Base-by-base conservation (phyloP, 768 basidiomycete genomes). In the Rhizopogon sp. region DNA sequence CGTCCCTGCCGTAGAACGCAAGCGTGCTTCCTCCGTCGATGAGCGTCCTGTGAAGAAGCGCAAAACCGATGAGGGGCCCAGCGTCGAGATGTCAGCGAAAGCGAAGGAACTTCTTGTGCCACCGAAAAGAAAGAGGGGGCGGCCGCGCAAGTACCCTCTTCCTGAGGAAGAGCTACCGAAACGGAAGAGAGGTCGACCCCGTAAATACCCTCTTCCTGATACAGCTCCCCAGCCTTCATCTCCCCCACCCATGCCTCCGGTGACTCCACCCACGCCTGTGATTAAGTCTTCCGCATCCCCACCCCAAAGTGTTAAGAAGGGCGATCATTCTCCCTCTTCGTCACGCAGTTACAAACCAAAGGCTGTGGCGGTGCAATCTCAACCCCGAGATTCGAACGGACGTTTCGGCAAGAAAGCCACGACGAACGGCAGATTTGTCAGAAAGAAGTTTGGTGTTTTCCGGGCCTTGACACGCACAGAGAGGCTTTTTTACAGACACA, bases 371-470 rank as follows among this genome's bases (percentile, higher is more conserved):
- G 68, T 75, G 35, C 73, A 79, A 41, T 66, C 69, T 10, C 86
- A 88, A 61, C 86, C 86, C 2, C 76, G 86, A 55, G 79, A 82
- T 51, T 70, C 69, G 16, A 86, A 87, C 58, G 86, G 86, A 42
- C 76, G 84, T 16, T 88, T 88, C 59, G 84, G 84, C 37, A 83
- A 79, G 72, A 86, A 87, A 65, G 74, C 71, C 37, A 71, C 70
- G 16, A 79, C 76, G 11, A 74, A 78, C 46, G 77, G 78, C 49
- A 73, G 67, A 62, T 74, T 70, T 53, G 63, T 72, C 56, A 72
- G 76, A 61, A 76, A 67, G 64, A 65, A 69, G 50, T 54, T 67
- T 51, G 39, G 58, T 35, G 45, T 39, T 57, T 45, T 62, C 35
- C 66, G 50, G 46, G 60, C 50, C 57, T 52, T 70, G 20, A 68